Conservation (phyloP, 2,329 filamentous ascomycete species). For the Colletotrichum tamarilloi region DNA sequence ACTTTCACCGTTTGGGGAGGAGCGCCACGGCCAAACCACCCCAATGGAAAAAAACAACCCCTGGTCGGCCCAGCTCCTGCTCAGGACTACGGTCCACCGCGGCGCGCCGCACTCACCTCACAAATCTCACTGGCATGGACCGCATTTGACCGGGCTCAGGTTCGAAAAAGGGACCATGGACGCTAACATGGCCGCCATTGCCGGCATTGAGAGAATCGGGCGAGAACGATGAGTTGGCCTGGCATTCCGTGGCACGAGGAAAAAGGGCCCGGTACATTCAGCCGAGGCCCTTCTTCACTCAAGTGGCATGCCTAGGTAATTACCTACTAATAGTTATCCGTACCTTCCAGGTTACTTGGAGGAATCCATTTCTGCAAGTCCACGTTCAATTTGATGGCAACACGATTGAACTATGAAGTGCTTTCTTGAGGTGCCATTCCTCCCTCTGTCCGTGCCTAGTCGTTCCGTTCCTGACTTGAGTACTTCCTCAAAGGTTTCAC, state of each 20-base stretch:
- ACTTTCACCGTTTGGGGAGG: neutral
- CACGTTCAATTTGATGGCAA: slow-evolving; percentile 7
- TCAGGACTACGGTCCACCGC: too few relatives aligned
- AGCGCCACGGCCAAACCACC: slow-evolving; percentile 6
- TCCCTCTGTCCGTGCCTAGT: neutral
- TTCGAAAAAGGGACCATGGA: neutral
- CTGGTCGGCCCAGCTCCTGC: neutral
- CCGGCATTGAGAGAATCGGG: slow-evolving; percentile 3
- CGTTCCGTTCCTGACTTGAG: neutral
- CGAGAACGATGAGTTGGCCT: slow-evolving; percentile 4
- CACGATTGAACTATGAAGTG: too few relatives aligned
- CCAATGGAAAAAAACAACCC: slow-evolving; percentile 2
- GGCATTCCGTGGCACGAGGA: slow-evolving; percentile 10
- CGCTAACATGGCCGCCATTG: slow-evolving; percentile 22
- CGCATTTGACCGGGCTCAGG: neutral
- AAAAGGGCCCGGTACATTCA: neutral
- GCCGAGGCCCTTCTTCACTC: slow-evolving; percentile 15
- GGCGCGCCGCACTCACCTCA: too few relatives aligned
- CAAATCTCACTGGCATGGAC: slow-evolving; percentile 5
- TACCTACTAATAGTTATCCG: neutral
- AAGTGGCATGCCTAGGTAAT: neutral
- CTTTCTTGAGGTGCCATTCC: neutral
- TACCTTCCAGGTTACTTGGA: neutral
- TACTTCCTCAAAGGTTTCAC: neutral
- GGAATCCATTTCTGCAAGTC: slow-evolving; percentile 13